phyloP scores from a whole-genome alignment of 163 green algal genomes.

The Prototheca cutis region DNA sequence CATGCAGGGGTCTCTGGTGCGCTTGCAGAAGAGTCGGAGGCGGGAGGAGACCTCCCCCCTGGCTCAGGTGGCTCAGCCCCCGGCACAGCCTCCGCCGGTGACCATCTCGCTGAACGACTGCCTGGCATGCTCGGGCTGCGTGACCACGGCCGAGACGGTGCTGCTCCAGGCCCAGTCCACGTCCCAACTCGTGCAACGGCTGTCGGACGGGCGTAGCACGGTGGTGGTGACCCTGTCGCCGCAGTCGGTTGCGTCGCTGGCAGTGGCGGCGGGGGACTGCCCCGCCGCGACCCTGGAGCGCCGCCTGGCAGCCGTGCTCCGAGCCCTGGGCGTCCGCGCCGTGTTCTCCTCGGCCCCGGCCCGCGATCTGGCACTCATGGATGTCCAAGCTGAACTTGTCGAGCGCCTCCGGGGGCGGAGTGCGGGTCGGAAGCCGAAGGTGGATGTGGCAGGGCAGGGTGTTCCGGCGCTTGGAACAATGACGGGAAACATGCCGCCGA shows the following conservation, averaged over 20 bases:
- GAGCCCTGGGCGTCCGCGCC: slow-evolving; percentile 46
- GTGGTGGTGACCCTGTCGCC: slow-evolving; percentile 84
- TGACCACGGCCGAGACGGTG: slow-evolving; percentile 89
- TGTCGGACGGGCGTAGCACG: slow-evolving; percentile 22
- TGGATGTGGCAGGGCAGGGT: no score
- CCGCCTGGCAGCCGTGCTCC: slow-evolving; percentile 37
- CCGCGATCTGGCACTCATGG: slow-evolving; percentile 67
- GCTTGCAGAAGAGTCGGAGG: no score
- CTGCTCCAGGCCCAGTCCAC: slow-evolving; percentile 80
- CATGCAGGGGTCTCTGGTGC: no score
- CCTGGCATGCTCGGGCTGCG: slow-evolving; percentile 90
- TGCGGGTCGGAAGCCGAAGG: no score
- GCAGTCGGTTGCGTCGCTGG: slow-evolving; percentile 68
- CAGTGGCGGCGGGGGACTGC: slow-evolving; percentile 29
- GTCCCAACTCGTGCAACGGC: slow-evolving; percentile 58
- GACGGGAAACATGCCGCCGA: no score
- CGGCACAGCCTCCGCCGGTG: slow-evolving; percentile 32
- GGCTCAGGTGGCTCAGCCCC: neutral
- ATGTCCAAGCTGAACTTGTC: slow-evolving; percentile 76
- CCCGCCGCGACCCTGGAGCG: slow-evolving; percentile 11
- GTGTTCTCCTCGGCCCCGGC: slow-evolving; percentile 65
- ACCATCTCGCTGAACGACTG: slow-evolving; percentile 94
- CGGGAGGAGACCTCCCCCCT: no score
- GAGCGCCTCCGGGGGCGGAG: slow-evolving; percentile 46
- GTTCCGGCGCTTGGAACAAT: no score